These are phyloP conservation scores for Heracleum sosnowskyi DNA, from an alignment of 129 eudicot genomes.

Conservation along the genomic window DNA sequence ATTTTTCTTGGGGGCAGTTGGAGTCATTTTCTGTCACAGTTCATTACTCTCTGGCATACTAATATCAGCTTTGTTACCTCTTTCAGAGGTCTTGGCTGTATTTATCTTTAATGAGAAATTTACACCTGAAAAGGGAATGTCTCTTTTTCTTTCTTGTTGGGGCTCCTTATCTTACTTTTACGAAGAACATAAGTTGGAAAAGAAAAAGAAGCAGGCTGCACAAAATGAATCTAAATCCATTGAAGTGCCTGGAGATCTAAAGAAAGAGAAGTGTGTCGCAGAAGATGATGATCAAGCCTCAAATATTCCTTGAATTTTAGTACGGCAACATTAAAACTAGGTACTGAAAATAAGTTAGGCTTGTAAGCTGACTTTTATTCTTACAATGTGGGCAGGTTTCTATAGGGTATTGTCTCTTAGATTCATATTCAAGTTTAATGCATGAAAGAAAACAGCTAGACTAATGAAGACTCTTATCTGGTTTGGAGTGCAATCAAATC, in stretches of 20 bases:
- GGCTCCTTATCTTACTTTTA: conserved; percentile 46
- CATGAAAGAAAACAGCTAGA: not conserved
- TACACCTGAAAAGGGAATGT: conserved; percentile 34
- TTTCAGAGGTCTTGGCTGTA: conserved; percentile 38
- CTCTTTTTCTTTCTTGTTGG: conserved; percentile 43
- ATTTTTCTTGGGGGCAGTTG: conserved; percentile 49
- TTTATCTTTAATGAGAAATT: conserved; percentile 40
- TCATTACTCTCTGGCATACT: conserved; percentile 45
- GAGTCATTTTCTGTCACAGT: conserved; percentile 37
- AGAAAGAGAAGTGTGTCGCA: not conserved
- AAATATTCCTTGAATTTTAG: not conserved
- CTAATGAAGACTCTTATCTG: not conserved
- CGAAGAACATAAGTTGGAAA: conserved; percentile 22
- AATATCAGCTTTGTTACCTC: conserved; percentile 33
- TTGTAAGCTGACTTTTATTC: not conserved
- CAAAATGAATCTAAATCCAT: not conserved
- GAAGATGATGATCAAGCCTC: not conserved
- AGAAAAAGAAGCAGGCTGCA: conserved; percentile 16
- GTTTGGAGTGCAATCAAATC: not conserved
- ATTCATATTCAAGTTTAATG: not conserved
- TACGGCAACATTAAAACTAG: not conserved
- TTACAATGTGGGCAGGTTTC: not conserved
- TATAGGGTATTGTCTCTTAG: not conserved
- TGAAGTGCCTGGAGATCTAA: not conserved
- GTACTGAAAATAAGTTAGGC: not conserved